phyloP scores from a whole-genome alignment of 1,139 yeast species.

The Hansenula sp. region DNA sequence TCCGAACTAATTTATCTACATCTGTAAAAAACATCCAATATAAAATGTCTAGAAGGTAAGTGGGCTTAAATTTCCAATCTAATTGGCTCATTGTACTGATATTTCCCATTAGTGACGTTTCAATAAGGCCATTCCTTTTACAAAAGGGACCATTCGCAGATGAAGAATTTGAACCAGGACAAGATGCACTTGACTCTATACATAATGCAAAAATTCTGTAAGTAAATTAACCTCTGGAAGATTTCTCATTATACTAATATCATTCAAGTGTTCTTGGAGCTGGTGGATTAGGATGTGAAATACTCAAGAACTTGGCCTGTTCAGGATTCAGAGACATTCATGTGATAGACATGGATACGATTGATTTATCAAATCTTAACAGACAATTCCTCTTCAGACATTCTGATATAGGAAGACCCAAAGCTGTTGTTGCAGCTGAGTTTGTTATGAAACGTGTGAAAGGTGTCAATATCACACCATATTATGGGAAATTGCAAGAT shows the following conservation, averaged over 20 bases:
- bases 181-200: constrained; percentile 24
- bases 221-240: constrained; percentile 7
- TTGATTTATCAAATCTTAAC: constrained; percentile 84
- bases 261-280: constrained; percentile 69
- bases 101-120: constrained; percentile 11
- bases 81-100: constrained; percentile 2
- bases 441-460: constrained; percentile 47
- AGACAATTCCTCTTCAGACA: constrained; percentile 82
- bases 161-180: constrained; percentile 31
- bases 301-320: constrained; percentile 76
- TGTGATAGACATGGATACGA: constrained; percentile 93
- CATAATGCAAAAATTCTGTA: constrained; percentile 29
- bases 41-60: constrained; percentile 10
- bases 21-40: neutral
- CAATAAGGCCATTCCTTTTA: constrained; percentile 25
- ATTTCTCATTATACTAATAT: constrained; percentile 1
- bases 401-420: constrained; percentile 71
- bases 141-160: constrained; percentile 33
- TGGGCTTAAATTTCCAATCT: neutral
- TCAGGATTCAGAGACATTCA: constrained; percentile 73
- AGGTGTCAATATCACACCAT: constrained; percentile 47
- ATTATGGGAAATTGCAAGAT: constrained; percentile 71
- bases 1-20: no score
- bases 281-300: constrained; percentile 95
- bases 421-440: constrained; percentile 75